Conservation (phyloP, 352 stramenopile species). For the Blastocystis sp. region DNA sequence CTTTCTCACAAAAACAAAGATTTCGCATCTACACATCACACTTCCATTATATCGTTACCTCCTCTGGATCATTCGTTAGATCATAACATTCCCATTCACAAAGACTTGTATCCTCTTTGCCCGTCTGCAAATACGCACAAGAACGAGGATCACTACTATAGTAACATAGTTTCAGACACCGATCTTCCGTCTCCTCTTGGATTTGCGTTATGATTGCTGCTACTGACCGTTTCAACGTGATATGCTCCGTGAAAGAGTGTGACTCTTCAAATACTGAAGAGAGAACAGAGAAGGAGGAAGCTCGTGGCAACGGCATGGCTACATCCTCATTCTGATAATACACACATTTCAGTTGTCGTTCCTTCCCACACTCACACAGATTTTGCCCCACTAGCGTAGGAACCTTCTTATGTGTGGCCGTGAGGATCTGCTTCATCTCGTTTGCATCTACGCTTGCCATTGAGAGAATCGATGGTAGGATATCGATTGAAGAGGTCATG, state of each 20-base stretch:
- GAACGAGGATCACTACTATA: conserved; percentile 35
- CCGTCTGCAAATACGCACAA: neutral
- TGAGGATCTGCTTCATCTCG: neutral
- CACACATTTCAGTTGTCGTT: neutral
- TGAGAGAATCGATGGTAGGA: conserved; percentile 25
- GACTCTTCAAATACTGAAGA: neutral
- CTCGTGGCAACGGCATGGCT: neutral
- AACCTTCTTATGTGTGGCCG: conserved; percentile 17
- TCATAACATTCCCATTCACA: conserved; percentile 43
- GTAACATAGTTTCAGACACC: conserved; percentile 31
- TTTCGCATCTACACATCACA: neutral
- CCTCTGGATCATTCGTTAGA: neutral
- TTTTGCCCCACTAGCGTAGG: neutral
- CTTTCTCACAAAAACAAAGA: neutral
- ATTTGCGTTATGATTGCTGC: neutral
- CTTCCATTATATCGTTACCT: neutral
- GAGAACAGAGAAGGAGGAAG: neutral
- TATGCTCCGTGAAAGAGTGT: neutral
- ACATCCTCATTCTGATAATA: conserved; percentile 49
- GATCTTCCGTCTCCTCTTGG: neutral
- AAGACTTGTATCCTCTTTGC: neutral
- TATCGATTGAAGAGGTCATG: conserved; percentile 34
- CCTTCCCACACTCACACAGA: neutral
- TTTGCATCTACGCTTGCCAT: neutral
- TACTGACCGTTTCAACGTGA: neutral